Evolutionary conservation across 2,329 filamentous ascomycete species (phyloP).

Genomic region (Rutstroemia sp.): DNA sequence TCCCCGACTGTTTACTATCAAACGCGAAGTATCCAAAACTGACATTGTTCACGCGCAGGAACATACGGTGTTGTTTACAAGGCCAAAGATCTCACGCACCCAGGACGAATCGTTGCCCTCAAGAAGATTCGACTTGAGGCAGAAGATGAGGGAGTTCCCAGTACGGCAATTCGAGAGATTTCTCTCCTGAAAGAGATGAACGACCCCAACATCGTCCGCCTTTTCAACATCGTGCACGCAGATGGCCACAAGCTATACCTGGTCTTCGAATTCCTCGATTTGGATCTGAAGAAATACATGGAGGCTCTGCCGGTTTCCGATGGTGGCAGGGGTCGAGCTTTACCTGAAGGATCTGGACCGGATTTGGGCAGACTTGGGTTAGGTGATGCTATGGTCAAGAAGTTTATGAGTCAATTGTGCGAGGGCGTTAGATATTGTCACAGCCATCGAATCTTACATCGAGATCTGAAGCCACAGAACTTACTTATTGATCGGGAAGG

Average conservation of each 20-base stretch:
- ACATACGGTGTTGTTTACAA: slow-evolving; percentile 97
- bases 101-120: slow-evolving; percentile 79
- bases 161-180: slow-evolving; percentile 89
- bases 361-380: slow-evolving; percentile 62
- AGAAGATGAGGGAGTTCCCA: slow-evolving; percentile 89
- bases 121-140: slow-evolving; percentile 96
- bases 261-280: slow-evolving; percentile 84
- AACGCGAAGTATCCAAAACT: slow-evolving; percentile 11
- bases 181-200: slow-evolving; percentile 92
- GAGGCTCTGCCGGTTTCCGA: slow-evolving; percentile 78
- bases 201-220: slow-evolving; percentile 80
- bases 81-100: slow-evolving; percentile 74
- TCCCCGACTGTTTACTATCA: neutral
- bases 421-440: slow-evolving; percentile 84
- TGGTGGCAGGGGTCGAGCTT: slow-evolving; percentile 75
- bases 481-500: slow-evolving; percentile 78
- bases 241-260: slow-evolving; percentile 94
- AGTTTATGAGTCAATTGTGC: slow-evolving; percentile 85
- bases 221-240: slow-evolving; percentile 88
- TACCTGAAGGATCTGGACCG: slow-evolving; percentile 67
- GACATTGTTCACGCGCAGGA: slow-evolving; percentile 43
- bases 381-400: slow-evolving; percentile 76
- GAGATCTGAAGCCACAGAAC: slow-evolving; percentile 87
- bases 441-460: slow-evolving; percentile 77
- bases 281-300: slow-evolving; percentile 96